phyloP scores from a whole-genome alignment of 805 yeast species.

The Ogataea thermomethanolica region DNA sequence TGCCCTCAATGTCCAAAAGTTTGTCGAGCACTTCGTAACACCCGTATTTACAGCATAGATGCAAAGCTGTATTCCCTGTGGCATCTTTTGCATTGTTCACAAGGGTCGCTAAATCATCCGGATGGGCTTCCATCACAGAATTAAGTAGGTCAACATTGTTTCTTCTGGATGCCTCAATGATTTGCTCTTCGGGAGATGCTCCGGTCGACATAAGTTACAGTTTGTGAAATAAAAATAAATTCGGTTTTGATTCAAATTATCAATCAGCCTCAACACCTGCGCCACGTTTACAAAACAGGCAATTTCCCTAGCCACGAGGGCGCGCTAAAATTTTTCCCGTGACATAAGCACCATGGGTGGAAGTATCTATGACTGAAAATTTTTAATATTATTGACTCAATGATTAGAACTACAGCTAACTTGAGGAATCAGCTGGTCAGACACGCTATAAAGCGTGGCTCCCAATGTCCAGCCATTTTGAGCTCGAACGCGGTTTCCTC shows the following conservation, averaged over 20 bases:
- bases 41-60: conserved; percentile 78
- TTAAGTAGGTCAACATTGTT: conserved; percentile 76
- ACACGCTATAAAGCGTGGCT: conserved; percentile 21
- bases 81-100: conserved; percentile 74
- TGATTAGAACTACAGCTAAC: conserved; percentile 7
- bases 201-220: conserved; percentile 38
- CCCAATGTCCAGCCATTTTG: conserved; percentile 8
- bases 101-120: conserved; percentile 39
- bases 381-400: conserved; percentile 12
- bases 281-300: conserved; percentile 10
- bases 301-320: conserved; percentile 12
- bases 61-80: conserved; percentile 76
- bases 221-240: background rate
- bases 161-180: conserved; percentile 83
- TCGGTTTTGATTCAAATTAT: conserved; percentile 1
- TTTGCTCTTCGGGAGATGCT: conserved; percentile 73
- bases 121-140: conserved; percentile 45
- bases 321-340: conserved; percentile 17
- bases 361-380: conserved; percentile 7
- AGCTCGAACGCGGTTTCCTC: conserved; percentile 2
- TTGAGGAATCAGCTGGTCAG: conserved; percentile 24
- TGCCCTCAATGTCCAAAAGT: conserved; percentile 82
- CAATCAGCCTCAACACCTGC: background rate
- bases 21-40: conserved; percentile 81
- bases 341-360: background rate